These are phyloP conservation scores for Sphagnum contortum DNA, from an alignment of 225 moss, liverwort and hornwort species.

Conservation along the genomic window DNA sequence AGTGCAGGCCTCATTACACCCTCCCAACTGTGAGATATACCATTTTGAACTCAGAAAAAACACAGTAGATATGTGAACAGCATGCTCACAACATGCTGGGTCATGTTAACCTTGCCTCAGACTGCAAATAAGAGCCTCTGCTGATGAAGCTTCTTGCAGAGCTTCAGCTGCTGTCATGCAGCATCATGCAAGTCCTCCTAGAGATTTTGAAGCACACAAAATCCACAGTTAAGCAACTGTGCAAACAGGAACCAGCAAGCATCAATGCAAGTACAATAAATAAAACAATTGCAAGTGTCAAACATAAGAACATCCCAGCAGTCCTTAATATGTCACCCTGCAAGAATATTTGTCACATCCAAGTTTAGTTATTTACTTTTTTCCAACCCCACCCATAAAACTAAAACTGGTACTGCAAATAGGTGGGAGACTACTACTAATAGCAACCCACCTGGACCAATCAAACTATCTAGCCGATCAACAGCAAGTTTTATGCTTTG, in stretches of 20 bases:
- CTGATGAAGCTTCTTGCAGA: conserved; percentile 90
- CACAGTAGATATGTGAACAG: too few relatives aligned
- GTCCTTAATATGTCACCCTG: too few relatives aligned
- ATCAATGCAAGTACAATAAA: neutral
- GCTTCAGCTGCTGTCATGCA: conserved; percentile 78
- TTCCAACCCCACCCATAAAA: too few relatives aligned
- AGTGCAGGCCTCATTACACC: conserved; percentile 13
- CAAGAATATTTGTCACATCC: too few relatives aligned
- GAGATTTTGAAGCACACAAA: neutral
- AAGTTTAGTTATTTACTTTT: too few relatives aligned
- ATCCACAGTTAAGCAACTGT: neutral
- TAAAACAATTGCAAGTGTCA: neutral
- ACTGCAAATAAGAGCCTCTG: conserved; percentile 74
- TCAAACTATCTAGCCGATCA: too few relatives aligned
- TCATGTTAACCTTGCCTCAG: conserved; percentile 36
- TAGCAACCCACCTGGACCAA: too few relatives aligned
- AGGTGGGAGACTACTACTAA: too few relatives aligned
- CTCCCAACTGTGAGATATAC: too few relatives aligned
- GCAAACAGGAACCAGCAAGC: neutral
- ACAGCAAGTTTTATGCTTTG: too few relatives aligned
- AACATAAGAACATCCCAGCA: too few relatives aligned
- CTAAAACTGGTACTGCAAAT: too few relatives aligned
- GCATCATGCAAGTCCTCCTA: conserved; percentile 86
- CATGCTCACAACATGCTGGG: neutral
- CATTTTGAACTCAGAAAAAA: neutral